Conservation (phyloP, 2,329 filamentous ascomycete genomes). For the Fonsecaea multimorphosa region DNA sequence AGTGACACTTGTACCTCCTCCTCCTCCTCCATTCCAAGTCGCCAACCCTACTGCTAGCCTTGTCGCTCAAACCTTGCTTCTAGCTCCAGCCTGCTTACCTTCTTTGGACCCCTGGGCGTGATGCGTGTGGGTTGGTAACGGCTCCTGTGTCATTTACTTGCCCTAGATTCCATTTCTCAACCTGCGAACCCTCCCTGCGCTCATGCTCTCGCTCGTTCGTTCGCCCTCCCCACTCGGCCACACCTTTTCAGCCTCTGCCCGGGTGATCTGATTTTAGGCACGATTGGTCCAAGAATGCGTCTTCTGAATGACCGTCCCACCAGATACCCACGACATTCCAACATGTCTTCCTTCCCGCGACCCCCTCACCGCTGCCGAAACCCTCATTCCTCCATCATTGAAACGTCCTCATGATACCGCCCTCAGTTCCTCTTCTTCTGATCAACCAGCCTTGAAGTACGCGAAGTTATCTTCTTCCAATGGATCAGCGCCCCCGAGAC, state of each 20-base stretch:
- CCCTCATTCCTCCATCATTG: constrained; percentile 15
- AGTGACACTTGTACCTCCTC: neutral
- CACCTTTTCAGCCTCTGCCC: neutral
- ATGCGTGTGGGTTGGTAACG: neutral
- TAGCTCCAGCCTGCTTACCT: neutral
- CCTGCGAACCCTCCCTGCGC: constrained; percentile 7
- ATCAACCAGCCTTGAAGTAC: constrained; percentile 20
- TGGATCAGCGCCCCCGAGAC: neutral
- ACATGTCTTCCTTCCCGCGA: neutral
- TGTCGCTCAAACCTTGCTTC: neutral
- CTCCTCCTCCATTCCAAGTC: neutral
- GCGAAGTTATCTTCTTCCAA: constrained; percentile 19
- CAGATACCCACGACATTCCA: constrained; percentile 15
- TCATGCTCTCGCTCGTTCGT: neutral
- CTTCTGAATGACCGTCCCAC: constrained; percentile 22
- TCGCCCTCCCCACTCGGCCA: constrained; percentile 12
- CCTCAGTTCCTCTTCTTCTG: constrained; percentile 17
- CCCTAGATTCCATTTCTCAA: constrained; percentile 7
- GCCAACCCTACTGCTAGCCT: neutral
- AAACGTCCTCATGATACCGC: constrained; percentile 24
- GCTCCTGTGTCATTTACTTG: neutral
- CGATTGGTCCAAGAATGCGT: constrained; percentile 14
- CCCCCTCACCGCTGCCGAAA: constrained; percentile 1
- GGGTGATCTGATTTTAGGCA: constrained; percentile 1
- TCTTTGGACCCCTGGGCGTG: neutral